Base-by-base conservation (phyloP, 192 early-diverging fungal genomes). In the Backusella psychrophila region DNA sequence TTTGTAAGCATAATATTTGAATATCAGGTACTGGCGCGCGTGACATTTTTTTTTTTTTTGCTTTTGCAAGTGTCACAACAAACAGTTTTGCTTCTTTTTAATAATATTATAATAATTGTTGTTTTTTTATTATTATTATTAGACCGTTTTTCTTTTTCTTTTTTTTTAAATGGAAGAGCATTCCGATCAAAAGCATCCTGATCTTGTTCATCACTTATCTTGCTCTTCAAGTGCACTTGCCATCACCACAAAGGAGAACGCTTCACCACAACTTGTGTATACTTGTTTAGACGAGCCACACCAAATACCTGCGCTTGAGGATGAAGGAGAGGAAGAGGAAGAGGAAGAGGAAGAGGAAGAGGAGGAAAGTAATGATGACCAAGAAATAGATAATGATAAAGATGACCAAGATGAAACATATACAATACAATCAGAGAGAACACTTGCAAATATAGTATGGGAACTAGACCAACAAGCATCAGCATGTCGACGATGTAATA, bases 401-500 rank as follows among this genome's bases (percentile, higher is more conserved):
- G 44, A 44, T 12, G 71, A 72, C 5, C 38, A 72, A 72, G 42
- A 44, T 33, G 49, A 72, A 42, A 44, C 36, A 33, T 42, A 68
- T 11, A 46, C 52, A 26, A 39, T 68, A n/a, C 63, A 63, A 31
- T 65, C 68, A 29, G 75, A 76, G 34, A 49, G 39, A 44, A 69
- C 67, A 31, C 42, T 70, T 15, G 42, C 66, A 52, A 46, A 71
- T 33, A 38, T 44, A 14, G 67, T 77, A 17, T 98, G 96, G 96
- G 94, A 96, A 79, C 84, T 85, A 0, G 95, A 96, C 75, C 85
- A 90, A 21, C 88, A 93, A 11, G 91, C 91, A 0, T 74, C 76
- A 0, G 77, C 86, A 21, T 98, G 96, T 79, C 85, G 87, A 23
- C 84, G 86, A 31, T 97, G 96, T 77, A 76, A 77, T 15, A 77